Conservation (phyloP, 2,329 filamentous ascomycete species). For the Endocalyx cinctus region DNA sequence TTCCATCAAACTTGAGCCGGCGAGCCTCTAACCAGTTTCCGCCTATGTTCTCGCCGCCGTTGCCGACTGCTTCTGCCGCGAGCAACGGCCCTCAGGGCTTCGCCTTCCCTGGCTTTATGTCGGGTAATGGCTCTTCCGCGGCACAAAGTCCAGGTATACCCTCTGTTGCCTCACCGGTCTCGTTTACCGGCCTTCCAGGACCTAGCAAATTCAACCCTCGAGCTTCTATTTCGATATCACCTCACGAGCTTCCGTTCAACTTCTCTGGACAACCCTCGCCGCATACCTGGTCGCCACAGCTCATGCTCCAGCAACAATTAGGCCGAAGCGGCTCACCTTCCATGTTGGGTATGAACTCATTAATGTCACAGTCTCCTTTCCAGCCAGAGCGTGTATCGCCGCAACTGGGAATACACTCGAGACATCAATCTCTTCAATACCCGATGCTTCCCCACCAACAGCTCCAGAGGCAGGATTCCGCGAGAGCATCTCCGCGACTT, state of each 20-base stretch:
- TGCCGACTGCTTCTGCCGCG: constrained; percentile 72
- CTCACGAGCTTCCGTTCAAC: constrained; percentile 62
- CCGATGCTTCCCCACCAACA: constrained; percentile 53
- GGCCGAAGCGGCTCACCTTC: constrained; percentile 62
- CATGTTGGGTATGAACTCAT: constrained; percentile 45
- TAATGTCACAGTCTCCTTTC: constrained; percentile 62
- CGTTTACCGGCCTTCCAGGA: constrained; percentile 53
- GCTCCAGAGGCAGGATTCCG: constrained; percentile 49
- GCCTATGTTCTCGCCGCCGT: constrained; percentile 74
- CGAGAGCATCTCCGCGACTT: constrained; percentile 55
- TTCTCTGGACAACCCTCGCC: constrained; percentile 60
- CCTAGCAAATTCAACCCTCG: constrained; percentile 62
- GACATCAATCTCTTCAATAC: constrained; percentile 57
- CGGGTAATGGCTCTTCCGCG: constrained; percentile 54
- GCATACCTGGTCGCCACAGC: constrained; percentile 53
- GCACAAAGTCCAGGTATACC: constrained; percentile 59
- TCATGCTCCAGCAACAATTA: constrained; percentile 47
- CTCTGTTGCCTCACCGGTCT: constrained; percentile 67
- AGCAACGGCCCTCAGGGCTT: constrained; percentile 59
- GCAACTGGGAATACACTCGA: constrained; percentile 44
- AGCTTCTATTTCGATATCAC: constrained; percentile 66
- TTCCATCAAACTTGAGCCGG: constrained; percentile 56
- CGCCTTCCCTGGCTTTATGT: constrained; percentile 58
- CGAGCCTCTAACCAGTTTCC: constrained; percentile 72
- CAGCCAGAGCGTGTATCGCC: constrained; percentile 46